These are phyloP conservation scores for Triadica sebifera DNA, from an alignment of 345 rosid species.

Conservation along the genomic window DNA sequence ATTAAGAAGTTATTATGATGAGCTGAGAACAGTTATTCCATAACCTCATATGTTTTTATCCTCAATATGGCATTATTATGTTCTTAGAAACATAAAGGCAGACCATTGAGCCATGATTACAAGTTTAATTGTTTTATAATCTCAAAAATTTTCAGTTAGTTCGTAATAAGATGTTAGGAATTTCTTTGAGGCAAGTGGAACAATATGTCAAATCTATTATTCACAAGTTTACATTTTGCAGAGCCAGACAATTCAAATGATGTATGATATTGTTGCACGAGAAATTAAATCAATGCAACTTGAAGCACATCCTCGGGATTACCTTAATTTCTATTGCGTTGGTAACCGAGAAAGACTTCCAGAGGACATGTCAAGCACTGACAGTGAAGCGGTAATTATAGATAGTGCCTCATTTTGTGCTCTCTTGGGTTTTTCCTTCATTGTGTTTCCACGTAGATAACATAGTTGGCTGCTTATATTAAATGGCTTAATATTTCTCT, in stretches of 20 bases:
- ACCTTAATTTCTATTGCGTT: slow-evolving; percentile 92
- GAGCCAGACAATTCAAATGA: slow-evolving; percentile 93
- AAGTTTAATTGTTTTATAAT: not conserved
- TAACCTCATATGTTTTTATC: too few relatives aligned
- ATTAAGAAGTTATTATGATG: not conserved
- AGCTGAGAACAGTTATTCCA: too few relatives aligned
- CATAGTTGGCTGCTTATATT: not conserved
- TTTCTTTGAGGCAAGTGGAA: slow-evolving; percentile 3
- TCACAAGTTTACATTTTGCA: slow-evolving; percentile 33
- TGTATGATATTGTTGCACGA: slow-evolving; percentile 61
- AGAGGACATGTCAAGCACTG: slow-evolving; percentile 18
- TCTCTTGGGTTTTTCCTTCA: slow-evolving; percentile 6
- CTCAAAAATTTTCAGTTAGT: not conserved
- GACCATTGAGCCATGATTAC: not conserved
- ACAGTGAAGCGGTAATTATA: slow-evolving; percentile 46
- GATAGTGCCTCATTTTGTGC: slow-evolving; percentile 4
- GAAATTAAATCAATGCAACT: slow-evolving; percentile 51
- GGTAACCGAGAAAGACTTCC: slow-evolving; percentile 65
- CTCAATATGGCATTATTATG: not conserved
- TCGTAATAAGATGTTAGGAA: not conserved
- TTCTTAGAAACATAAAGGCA: not conserved
- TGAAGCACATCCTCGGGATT: slow-evolving; percentile 65
- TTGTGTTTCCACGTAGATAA: not conserved
- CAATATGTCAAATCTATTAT: not conserved
- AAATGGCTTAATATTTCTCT: not conserved